A percentile compares a stretch with the other conserved stretches of the same genome.
These are phyloP conservation scores for Phytophthora tentaculata DNA, from an alignment of 352 stramenopile species.

Conservation along the genomic window DNA sequence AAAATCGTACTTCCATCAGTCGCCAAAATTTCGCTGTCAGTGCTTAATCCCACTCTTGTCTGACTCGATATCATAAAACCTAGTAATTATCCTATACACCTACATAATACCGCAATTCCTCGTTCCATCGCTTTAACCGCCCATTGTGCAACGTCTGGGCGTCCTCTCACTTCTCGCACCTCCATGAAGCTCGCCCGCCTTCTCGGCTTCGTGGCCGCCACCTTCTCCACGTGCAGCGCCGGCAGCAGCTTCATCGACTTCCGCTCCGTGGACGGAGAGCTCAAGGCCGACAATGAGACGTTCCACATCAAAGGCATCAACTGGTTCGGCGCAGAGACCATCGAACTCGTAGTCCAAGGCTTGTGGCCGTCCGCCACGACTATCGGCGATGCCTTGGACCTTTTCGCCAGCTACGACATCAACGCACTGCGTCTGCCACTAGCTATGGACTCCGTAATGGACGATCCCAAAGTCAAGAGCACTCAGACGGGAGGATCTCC, in stretches of 20 bases:
- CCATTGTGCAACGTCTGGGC: conserved; percentile 8
- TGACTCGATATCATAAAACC: conserved; percentile 1
- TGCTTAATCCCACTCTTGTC: background rate
- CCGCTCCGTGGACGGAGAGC: conserved; percentile 58
- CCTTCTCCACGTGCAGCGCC: conserved; percentile 12
- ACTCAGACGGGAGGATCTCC: conserved; percentile 54
- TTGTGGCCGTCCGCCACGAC: conserved; percentile 74
- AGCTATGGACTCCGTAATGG: conserved; percentile 70
- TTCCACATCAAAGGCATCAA: conserved; percentile 79
- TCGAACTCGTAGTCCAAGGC: conserved; percentile 64
- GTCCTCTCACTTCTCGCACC: background rate
- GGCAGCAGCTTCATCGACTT: conserved; percentile 64
- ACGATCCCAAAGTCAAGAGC: conserved; percentile 48
- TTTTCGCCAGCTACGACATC: conserved; percentile 54
- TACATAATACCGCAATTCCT: conserved; percentile 6
- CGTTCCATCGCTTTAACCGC: background rate
- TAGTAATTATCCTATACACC: background rate
- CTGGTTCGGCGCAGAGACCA: conserved; percentile 76
- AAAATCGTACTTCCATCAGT: no score
- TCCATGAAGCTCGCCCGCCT: conserved; percentile 12
- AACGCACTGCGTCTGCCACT: conserved; percentile 70
- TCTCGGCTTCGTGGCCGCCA: conserved; percentile 3
- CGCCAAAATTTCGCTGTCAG: background rate
- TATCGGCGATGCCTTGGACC: conserved; percentile 53
- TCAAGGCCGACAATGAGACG: conserved; percentile 58